Percentiles rank a stretch among this genome's conserved stretches.
Evolutionary conservation across 1,284 basidiomycete species (phyloP).

Genomic region (Cystobasidium sp.): DNA sequence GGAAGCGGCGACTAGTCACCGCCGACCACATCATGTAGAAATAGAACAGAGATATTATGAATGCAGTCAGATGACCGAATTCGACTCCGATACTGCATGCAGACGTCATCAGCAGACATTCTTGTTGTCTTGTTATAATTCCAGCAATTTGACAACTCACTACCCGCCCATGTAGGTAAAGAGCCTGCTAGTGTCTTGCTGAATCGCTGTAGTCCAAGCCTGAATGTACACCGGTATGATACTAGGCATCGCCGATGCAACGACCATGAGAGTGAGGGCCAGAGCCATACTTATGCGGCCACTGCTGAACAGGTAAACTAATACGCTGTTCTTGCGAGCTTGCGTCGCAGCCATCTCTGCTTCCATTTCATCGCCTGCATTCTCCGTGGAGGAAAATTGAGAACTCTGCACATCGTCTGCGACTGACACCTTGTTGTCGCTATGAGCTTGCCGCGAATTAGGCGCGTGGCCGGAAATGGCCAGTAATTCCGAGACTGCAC

Average conservation of each 20-base stretch:
- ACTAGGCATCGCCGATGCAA: constrained; percentile 7
- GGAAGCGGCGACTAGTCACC: constrained; percentile 5
- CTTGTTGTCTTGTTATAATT: not conserved
- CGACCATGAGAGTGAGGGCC: constrained; percentile 2
- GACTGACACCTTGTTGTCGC: not conserved
- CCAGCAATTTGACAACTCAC: not conserved
- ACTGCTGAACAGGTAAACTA: constrained; percentile 9
- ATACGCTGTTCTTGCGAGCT: constrained; percentile 7
- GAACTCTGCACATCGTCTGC: constrained; percentile 21
- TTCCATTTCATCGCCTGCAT: constrained; percentile 20
- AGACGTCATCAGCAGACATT: not conserved
- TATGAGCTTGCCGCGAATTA: not conserved
- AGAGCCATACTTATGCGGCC: not conserved
- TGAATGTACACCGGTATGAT: constrained; percentile 33
- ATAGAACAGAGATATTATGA: constrained; percentile 16
- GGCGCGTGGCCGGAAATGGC: not conserved
- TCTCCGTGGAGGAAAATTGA: constrained; percentile 12
- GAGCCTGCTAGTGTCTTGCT: constrained; percentile 9
- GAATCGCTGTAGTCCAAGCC: constrained; percentile 28
- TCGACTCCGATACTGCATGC: constrained; percentile 27
- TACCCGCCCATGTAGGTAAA: constrained; percentile 33
- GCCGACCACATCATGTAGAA: constrained; percentile 21
- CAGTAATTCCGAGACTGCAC: constrained; percentile 21
- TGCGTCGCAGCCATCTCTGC: constrained; percentile 28
- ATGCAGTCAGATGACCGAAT: not conserved